A percentile compares a stretch with the other conserved stretches of the same genome.
Conservation (phyloP, 768 basidiomycete genomes). For the Mycena olivaceomarginata region DNA sequence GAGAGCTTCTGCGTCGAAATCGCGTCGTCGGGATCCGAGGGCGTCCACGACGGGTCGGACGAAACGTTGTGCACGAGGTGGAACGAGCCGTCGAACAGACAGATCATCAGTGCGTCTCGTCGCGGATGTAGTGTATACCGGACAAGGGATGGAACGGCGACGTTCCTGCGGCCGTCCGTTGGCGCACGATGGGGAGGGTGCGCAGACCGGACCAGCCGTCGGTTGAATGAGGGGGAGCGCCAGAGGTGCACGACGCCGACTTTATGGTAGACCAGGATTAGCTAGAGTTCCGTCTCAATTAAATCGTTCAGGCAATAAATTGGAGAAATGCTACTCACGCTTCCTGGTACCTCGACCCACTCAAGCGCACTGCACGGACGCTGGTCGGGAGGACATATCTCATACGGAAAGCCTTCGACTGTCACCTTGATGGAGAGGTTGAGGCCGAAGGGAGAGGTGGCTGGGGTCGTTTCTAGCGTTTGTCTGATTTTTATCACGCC, state of each 20-base stretch:
- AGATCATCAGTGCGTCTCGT: constrained; percentile 73
- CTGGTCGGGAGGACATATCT: constrained; percentile 61
- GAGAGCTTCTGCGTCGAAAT: constrained; percentile 69
- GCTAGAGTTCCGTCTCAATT: constrained; percentile 54
- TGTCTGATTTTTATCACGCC: constrained; percentile 74
- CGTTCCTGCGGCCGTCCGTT: constrained; percentile 74
- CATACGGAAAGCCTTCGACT: constrained; percentile 52
- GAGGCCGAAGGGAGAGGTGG: constrained; percentile 53
- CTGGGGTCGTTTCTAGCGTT: constrained; percentile 53
- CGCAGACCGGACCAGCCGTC: constrained; percentile 70
- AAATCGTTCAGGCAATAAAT: not conserved
- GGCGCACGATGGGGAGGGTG: constrained; percentile 61
- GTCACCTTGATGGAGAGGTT: constrained; percentile 57
- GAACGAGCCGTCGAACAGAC: constrained; percentile 83
- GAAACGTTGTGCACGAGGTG: constrained; percentile 75
- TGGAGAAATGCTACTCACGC: constrained; percentile 56
- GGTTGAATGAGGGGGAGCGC: constrained; percentile 58
- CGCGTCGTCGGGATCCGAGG: constrained; percentile 46
- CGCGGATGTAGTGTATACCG: constrained; percentile 73
- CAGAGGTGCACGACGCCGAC: constrained; percentile 79
- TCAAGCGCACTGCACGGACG: constrained; percentile 70
- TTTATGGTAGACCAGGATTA: constrained; percentile 75
- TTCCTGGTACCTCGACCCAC: constrained; percentile 69
- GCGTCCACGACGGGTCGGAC: constrained; percentile 64
- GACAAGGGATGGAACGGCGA: constrained; percentile 76